phyloP scores from a whole-genome alignment of 1,139 yeast species.

The Scheffersomyces titani region DNA sequence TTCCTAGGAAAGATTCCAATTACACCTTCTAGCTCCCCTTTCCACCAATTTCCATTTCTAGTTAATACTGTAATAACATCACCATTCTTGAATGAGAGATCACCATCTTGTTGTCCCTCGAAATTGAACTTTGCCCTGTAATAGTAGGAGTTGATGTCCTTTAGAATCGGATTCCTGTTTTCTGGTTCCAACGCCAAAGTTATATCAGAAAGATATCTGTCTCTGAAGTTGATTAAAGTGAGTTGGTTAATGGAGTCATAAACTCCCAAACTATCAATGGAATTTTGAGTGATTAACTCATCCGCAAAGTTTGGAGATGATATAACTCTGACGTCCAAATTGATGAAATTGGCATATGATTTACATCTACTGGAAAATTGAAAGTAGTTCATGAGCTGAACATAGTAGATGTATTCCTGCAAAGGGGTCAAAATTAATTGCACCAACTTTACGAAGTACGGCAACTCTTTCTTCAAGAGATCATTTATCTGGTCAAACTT shows the following conservation, averaged over 20 bases:
- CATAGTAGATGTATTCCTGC: slow-evolving; percentile 29
- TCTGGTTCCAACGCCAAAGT: slow-evolving; percentile 2
- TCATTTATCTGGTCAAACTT: slow-evolving; percentile 33
- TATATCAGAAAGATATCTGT: slow-evolving; percentile 14
- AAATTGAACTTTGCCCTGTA: slow-evolving; percentile 39
- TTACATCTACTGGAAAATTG: slow-evolving; percentile 23
- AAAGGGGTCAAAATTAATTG: slow-evolving; percentile 25
- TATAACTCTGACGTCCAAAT: slow-evolving; percentile 7
- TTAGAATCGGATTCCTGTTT: slow-evolving; percentile 3
- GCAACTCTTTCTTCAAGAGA: slow-evolving; percentile 38
- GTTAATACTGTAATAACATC: slow-evolving; percentile 49
- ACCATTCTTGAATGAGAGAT: slow-evolving; percentile 50
- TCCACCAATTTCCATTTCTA: slow-evolving; percentile 58
- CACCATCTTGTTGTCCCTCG: slow-evolving; percentile 38
- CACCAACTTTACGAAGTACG: slow-evolving; percentile 34
- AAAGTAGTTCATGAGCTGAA: slow-evolving; percentile 29
- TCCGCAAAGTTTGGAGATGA: slow-evolving; percentile 7
- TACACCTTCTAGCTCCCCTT: slow-evolving; percentile 50
- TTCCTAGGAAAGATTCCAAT: slow-evolving; percentile 58
- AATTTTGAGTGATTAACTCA: slow-evolving; percentile 11
- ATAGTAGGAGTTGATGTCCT: slow-evolving; percentile 7
- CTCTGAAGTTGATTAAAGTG: slow-evolving; percentile 23
- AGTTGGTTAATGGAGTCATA: slow-evolving; percentile 19
- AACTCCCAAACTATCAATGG: slow-evolving; percentile 11
- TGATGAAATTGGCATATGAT: slow-evolving; percentile 13